These are phyloP conservation scores for Pleurotus eryngii DNA, from an alignment of 768 basidiomycete genomes.

Conservation along the genomic window DNA sequence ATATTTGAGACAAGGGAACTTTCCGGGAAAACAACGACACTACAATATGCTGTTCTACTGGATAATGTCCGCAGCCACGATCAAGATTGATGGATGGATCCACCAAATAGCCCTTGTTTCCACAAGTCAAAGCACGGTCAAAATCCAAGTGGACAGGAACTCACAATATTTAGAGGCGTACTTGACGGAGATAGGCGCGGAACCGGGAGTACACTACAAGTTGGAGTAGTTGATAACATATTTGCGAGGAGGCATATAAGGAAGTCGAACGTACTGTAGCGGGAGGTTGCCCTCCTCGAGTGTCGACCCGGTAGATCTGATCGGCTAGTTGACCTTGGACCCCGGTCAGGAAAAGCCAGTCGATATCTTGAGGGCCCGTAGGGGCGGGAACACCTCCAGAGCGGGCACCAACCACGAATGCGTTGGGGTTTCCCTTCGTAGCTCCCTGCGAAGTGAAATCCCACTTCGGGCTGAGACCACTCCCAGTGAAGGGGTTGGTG, in stretches of 20 bases:
- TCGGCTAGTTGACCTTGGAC: constrained; percentile 47
- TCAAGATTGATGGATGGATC: neutral
- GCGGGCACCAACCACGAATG: constrained; percentile 46
- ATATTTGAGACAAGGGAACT: no score
- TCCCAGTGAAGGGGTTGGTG: constrained; percentile 37
- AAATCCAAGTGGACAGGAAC: constrained; percentile 13
- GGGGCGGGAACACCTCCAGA: constrained; percentile 39
- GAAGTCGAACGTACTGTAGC: constrained; percentile 31
- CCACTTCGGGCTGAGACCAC: constrained; percentile 47
- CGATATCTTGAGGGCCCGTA: constrained; percentile 41
- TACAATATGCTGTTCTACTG: no score
- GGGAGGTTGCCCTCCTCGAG: constrained; percentile 53
- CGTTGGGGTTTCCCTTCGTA: constrained; percentile 37
- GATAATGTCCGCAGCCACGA: no score
- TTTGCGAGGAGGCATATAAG: neutral
- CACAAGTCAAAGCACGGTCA: constrained; percentile 7
- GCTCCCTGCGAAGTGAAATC: constrained; percentile 46
- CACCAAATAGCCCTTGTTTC: constrained; percentile 18
- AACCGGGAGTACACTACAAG: constrained; percentile 36
- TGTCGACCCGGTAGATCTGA: constrained; percentile 50
- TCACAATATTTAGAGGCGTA: constrained; percentile 52
- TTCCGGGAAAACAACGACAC: no score
- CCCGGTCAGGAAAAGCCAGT: constrained; percentile 49
- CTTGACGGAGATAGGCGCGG: constrained; percentile 42
- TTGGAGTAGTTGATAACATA: neutral